Conservation (phyloP, 805 yeast species). For the Spathaspora arborariae region DNA sequence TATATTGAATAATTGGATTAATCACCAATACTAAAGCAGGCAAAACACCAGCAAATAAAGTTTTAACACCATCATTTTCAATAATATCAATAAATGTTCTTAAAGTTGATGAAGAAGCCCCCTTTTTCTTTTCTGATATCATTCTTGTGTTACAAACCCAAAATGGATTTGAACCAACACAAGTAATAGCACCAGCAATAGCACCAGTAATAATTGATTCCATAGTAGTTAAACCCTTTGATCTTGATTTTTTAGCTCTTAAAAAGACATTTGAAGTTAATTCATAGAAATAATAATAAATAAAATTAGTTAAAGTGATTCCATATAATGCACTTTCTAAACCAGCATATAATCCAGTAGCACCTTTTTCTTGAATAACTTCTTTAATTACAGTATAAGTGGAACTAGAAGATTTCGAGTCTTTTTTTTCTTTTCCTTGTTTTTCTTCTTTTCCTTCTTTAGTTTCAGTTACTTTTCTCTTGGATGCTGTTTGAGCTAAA, state of each 20-base stretch:
- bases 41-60: conserved; percentile 78
- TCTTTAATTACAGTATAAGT: conserved; percentile 28
- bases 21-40: conserved; percentile 85
- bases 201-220: conserved; percentile 79
- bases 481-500: conserved; percentile 69
- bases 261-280: conserved; percentile 50
- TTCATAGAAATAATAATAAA: conserved; percentile 90
- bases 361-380: conserved; percentile 56
- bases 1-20: conserved; percentile 90
- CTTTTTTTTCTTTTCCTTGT: background rate
- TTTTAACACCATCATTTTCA: conserved; percentile 63
- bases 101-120: conserved; percentile 40
- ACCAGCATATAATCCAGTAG: conserved; percentile 75
- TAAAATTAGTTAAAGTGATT: conserved; percentile 78
- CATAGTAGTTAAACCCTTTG: conserved; percentile 48
- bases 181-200: conserved; percentile 83
- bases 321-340: conserved; percentile 86
- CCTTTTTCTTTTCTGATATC: conserved; percentile 52
- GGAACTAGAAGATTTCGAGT: conserved; percentile 10
- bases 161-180: conserved; percentile 78
- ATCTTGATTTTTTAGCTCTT: conserved; percentile 14
- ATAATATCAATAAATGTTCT: conserved; percentile 58
- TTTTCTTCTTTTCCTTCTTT: conserved; percentile 1
- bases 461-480: conserved; percentile 6
- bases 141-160: conserved; percentile 94